These are phyloP conservation scores for Celoporthe dispersa DNA, from an alignment of 2,329 filamentous ascomycete species.

Conservation along the genomic window DNA sequence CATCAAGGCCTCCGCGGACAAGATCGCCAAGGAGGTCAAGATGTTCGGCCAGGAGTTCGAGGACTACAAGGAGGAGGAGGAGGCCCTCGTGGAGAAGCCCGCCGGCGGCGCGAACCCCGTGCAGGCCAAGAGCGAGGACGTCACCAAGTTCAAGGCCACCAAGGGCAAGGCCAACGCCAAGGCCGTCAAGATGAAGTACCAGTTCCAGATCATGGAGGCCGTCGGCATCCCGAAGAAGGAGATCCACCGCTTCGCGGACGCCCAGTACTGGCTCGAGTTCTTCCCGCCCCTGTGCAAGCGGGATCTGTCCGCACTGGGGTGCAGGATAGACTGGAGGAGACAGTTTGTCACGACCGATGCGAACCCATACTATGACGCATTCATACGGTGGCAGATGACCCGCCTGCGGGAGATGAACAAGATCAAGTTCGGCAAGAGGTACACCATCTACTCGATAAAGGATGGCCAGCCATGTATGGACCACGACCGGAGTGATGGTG, in stretches of 20 bases:
- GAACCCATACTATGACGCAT: slow-evolving; percentile 95
- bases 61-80: slow-evolving; percentile 68
- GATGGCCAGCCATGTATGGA: slow-evolving; percentile 74
- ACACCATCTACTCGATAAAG: slow-evolving; percentile 92
- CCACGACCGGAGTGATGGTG: slow-evolving; percentile 52
- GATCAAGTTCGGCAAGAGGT: slow-evolving; percentile 85
- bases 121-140: slow-evolving; percentile 67
- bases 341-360: slow-evolving; percentile 94
- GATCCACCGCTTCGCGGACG: slow-evolving; percentile 90
- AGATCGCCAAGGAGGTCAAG: slow-evolving; percentile 86
- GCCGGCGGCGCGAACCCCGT: slow-evolving; percentile 67
- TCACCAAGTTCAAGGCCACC: slow-evolving; percentile 89
- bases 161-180: slow-evolving; percentile 93
- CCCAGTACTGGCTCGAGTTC: slow-evolving; percentile 88
- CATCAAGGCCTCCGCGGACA: slow-evolving; percentile 97
- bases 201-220: slow-evolving; percentile 88
- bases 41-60: slow-evolving; percentile 88
- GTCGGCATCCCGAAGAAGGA: slow-evolving; percentile 86
- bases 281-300: slow-evolving; percentile 83
- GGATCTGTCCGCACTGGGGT: slow-evolving; percentile 83
- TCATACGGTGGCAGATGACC: slow-evolving; percentile 97
- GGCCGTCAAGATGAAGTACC: slow-evolving; percentile 91
- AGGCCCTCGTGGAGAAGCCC: slow-evolving; percentile 53
- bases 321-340: slow-evolving; percentile 89
- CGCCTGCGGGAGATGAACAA: slow-evolving; percentile 86